Evolutionary conservation across 1,284 basidiomycete species (phyloP), one percentile per base, ranked within the genome.

Genomic region (Cerrena zonata): DNA sequence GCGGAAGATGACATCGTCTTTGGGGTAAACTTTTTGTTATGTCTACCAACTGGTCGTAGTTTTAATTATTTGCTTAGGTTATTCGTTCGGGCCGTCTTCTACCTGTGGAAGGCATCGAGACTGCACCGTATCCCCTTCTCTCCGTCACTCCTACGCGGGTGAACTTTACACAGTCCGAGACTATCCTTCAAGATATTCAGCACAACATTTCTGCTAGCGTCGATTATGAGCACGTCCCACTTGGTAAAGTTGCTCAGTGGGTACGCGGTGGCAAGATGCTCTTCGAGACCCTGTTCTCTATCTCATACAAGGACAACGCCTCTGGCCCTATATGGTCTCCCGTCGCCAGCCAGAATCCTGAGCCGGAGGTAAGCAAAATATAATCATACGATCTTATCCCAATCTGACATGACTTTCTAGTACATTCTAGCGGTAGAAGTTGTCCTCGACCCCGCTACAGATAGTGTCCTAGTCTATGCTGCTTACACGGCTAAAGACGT

Each of bases 221-320:
- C 22, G 66, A 70, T 30, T 69, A 67, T 51, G 76, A 78, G 58
- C 71, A 76, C 50, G 56, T 75, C 15, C 65, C 75, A 4, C 58
- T 78, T 13, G 67, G 72, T 37, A 67, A 68, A 22, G 66, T 78
- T n/a, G 75, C 77, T 56, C 66, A 61, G 25, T 78, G 75, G 76
- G 51, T 77, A 41, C 61, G 68, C 15, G 70, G 69, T 15, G 69
- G 70, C 15, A 50, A 55, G 12, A 45, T 53, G 34, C 53, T 76
- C 11, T 75, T 78, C 47, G 75, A 77, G 41, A 61, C 69, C 5
- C 51, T 78, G 25, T 77, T 78, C 50, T 77, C 74, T 5, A 63
- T 76, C 15, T 71, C 73, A 10, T 60, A 71, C 34, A 67, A 71
- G 45, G 63, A 69, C 18, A 47, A 58, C 2, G 55, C 19, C 53